phyloP scores from a whole-genome alignment of 2,329 filamentous ascomycete species.

The Phialophora macrospora region DNA sequence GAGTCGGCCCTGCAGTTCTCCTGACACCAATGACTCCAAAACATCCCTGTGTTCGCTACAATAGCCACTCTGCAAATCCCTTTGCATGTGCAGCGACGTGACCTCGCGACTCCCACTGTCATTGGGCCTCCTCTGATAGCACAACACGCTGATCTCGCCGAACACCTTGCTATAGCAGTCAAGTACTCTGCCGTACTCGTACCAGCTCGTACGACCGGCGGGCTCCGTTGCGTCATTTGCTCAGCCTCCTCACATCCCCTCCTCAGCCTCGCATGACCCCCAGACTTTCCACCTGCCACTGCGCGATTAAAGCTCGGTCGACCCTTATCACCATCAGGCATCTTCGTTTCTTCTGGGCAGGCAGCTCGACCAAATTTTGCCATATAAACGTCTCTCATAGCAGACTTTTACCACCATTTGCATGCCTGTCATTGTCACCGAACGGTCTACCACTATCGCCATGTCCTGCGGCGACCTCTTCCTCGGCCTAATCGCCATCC shows the following conservation, averaged over 20 bases:
- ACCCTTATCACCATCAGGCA: constrained; percentile 18
- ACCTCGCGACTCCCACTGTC: no score
- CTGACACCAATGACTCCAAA: no score
- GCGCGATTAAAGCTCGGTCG: constrained; percentile 13
- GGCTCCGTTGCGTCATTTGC: constrained; percentile 8
- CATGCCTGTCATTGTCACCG: constrained; percentile 12
- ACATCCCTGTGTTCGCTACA: no score
- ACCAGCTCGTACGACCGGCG: constrained; percentile 1
- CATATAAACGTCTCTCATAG: background rate
- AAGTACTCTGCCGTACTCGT: background rate
- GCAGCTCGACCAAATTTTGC: background rate
- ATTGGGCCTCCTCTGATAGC: no score
- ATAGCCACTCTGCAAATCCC: no score
- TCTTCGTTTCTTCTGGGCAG: constrained; percentile 17
- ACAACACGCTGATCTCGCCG: background rate
- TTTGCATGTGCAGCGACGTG: no score
- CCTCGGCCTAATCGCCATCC: constrained; percentile 53
- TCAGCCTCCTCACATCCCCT: constrained; percentile 5
- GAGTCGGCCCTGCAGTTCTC: no score
- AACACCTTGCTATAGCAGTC: background rate
- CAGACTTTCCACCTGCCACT: constrained; percentile 3
- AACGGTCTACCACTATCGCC: constrained; percentile 35
- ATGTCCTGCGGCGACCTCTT: constrained; percentile 45
- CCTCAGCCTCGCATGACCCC: constrained; percentile 9
- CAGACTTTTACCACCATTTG: background rate